Evolutionary conservation across 1,284 basidiomycete genomes (phyloP).

Genomic region (Tilletia setariae): DNA sequence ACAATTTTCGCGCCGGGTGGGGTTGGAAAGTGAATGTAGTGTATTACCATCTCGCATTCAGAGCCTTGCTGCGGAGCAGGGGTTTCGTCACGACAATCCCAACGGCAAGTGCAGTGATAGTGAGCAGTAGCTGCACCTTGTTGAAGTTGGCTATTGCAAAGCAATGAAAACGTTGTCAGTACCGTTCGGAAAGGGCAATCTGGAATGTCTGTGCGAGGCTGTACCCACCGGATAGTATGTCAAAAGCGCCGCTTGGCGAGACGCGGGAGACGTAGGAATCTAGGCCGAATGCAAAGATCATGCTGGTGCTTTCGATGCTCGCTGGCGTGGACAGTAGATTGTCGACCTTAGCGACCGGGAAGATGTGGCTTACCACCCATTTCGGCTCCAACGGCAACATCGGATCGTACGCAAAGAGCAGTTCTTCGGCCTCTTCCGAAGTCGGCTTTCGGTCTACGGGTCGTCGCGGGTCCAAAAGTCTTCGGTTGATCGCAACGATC

Average conservation of each 20-base stretch:
- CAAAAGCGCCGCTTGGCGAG: slow-evolving; percentile 84
- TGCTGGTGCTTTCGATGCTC: slow-evolving; percentile 81
- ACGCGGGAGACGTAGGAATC: slow-evolving; percentile 82
- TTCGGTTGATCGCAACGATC: slow-evolving; percentile 71
- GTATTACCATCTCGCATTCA: slow-evolving; percentile 24
- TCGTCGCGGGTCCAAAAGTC: slow-evolving; percentile 77
- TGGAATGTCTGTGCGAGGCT: background rate
- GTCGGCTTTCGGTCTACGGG: slow-evolving; percentile 71
- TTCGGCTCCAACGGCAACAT: slow-evolving; percentile 71
- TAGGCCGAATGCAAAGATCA: slow-evolving; percentile 80
- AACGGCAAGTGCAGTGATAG: slow-evolving; percentile 68
- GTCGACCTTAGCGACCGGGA: slow-evolving; percentile 57
- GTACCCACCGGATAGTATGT: slow-evolving; percentile 65
- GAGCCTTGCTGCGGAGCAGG: slow-evolving; percentile 29
- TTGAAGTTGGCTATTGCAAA: slow-evolving; percentile 64
- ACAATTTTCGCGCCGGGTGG: too few species aligned
- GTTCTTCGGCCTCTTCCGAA: slow-evolving; percentile 76
- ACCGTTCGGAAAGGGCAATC: background rate
- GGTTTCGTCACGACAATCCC: slow-evolving; percentile 68
- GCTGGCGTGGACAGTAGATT: slow-evolving; percentile 68
- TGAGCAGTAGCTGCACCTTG: slow-evolving; percentile 83
- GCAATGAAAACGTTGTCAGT: background rate
- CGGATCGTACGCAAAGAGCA: slow-evolving; percentile 78
- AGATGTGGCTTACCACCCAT: slow-evolving; percentile 73
- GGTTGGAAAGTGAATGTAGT: too few species aligned